phyloP scores from a whole-genome alignment of 441 rosid species.

The Hura crepitans region DNA sequence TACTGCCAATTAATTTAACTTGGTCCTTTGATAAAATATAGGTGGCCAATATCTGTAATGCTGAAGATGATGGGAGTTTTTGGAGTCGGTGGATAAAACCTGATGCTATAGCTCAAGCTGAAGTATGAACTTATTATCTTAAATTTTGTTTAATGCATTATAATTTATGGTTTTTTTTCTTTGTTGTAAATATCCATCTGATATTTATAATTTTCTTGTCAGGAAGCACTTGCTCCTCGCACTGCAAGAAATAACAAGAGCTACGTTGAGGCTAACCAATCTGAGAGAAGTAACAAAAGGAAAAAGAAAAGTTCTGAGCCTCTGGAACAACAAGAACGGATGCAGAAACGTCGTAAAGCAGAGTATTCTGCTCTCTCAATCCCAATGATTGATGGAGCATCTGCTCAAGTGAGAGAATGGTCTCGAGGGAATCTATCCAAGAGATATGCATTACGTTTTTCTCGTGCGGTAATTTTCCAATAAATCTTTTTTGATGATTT shows the following conservation, averaged over 20 bases:
- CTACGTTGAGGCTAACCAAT: conserved; percentile 74
- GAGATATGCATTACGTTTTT: conserved; percentile 95
- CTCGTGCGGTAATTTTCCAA: conserved; percentile 66
- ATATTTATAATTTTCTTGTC: not conserved
- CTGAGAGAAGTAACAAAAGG: conserved; percentile 68
- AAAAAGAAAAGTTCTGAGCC: conserved; percentile 79
- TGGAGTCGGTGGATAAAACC: conserved; percentile 99
- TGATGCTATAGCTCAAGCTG: conserved; percentile 78
- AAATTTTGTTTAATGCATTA: conserved; percentile 10
- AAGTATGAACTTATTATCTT: conserved; percentile 51
- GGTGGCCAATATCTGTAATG: conserved; percentile 90
- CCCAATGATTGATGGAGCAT: conserved; percentile 81
- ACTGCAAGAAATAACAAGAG: conserved; percentile 92
- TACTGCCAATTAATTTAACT: conserved; percentile 10
- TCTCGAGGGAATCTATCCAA: conserved; percentile 89
- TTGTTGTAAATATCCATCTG: no score
- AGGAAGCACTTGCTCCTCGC: conserved; percentile 95
- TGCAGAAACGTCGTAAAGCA: conserved; percentile 73
- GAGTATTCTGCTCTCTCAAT: conserved; percentile 58
- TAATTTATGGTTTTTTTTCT: not conserved
- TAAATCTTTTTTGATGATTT: not conserved
- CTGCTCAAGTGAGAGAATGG: conserved; percentile 98
- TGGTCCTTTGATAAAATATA: no score
- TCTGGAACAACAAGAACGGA: conserved; percentile 60
- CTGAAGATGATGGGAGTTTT: conserved; percentile 95